A percentile compares a stretch with the other conserved stretches of the same genome.
Evolutionary conservation across 2,329 filamentous ascomycete genomes (phyloP).

Genomic region (Boeremia lycopersici): DNA sequence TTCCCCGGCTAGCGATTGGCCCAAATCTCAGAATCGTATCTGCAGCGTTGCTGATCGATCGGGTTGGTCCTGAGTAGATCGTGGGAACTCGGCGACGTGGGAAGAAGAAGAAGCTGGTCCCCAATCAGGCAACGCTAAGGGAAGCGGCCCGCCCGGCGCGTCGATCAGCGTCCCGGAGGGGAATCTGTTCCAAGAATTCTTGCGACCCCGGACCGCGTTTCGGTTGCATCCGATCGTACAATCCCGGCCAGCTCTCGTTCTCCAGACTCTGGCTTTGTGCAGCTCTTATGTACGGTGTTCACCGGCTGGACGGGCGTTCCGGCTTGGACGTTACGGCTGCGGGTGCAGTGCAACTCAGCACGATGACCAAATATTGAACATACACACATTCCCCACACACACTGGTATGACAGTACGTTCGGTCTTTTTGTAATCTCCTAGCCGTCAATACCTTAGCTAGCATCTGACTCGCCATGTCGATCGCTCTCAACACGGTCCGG

Average conservation of each 20-base stretch:
- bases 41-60: constrained; percentile 20
- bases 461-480: constrained; percentile 3
- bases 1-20: constrained; percentile 4
- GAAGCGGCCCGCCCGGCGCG: constrained; percentile 9
- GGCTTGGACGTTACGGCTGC: constrained; percentile 1
- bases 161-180: constrained; percentile 14
- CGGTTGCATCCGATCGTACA: constrained; percentile 1
- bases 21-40: not conserved
- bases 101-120: too few species aligned
- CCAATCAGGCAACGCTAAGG: not conserved
- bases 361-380: not conserved
- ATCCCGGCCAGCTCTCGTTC: not conserved
- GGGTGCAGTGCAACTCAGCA: constrained; percentile 5
- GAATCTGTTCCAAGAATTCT: constrained; percentile 3
- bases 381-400: not conserved
- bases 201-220: not conserved
- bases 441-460: not conserved
- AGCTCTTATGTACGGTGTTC: not conserved
- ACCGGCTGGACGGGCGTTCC: not conserved
- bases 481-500: not conserved
- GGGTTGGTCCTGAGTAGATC: not conserved
- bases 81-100: constrained; percentile 14
- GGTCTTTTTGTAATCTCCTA: not conserved
- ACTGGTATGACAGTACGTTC: not conserved
- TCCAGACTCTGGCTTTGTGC: not conserved